Evolutionary conservation across 495 filamentous ascomycete species (phyloP), one percentile per base, ranked within the genome.

Genomic region (Penicillium dipodomyicola): DNA sequence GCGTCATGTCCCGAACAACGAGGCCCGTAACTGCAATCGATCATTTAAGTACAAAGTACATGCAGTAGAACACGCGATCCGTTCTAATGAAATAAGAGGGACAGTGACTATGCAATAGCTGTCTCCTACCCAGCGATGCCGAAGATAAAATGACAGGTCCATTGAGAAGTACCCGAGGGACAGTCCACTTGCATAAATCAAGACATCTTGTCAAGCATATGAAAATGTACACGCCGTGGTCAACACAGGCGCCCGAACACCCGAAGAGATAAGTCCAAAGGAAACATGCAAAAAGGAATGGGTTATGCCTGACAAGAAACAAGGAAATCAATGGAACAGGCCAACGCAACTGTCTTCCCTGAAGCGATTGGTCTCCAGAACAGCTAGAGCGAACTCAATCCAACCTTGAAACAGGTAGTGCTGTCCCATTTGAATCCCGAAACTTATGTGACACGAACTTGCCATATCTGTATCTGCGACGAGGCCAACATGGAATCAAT

Each of bases 321-420:
- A 57, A 45, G 27, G 15, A 50, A 42, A 54, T 20, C 19, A 19
- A 30, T 30, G 30, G 27, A 32, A 50, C 15, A 45, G 43, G 37
- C 22, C 25, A 49, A 46, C 15, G 5, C 19, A 43, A 42, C 54
- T 44, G 33, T 32, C 7, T 59, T 19, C 25, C 25, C 33, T 25
- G 46, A 53, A 50, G 54, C 44, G 47, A 60, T 62, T 48, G 43
- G 52, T 56, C 45, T 46, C 49, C 56, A 70, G 69, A 52, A 62
- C 65, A 65, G 70, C 70, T 57, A 67, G 64, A 65, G 54, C 57
- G 49, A 59, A 23, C 37, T 71, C 58, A 75, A 75, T 77, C 74
- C 59, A 70, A 57, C 48, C 72, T 59, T 44, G 74, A 75, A 60
- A 61, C 48, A 19, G 72, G 74, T 12, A 74, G 57, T 37, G 58